Conservation (phyloP, 495 filamentous ascomycete species). For the Margaritispora aquatica region DNA sequence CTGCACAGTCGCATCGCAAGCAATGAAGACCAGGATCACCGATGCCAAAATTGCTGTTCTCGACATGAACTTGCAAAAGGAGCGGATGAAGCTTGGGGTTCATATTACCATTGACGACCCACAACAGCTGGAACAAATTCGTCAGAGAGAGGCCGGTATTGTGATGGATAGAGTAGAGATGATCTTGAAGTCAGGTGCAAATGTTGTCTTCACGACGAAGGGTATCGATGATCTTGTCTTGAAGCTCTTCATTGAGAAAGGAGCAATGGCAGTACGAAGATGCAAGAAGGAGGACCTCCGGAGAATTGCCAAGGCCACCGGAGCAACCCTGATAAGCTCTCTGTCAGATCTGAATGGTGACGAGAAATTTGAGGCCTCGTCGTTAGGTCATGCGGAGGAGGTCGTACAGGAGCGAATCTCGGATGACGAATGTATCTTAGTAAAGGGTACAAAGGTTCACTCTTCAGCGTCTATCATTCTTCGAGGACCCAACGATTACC, state of each 20-base stretch:
- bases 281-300: constrained; percentile 99
- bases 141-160: constrained; percentile 85
- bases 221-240: constrained; percentile 95
- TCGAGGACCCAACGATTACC: constrained; percentile 92
- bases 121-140: constrained; percentile 93
- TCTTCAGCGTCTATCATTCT: constrained; percentile 95
- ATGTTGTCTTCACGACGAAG: constrained; percentile 94
- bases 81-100: constrained; percentile 97
- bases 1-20: constrained; percentile 97
- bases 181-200: constrained; percentile 96
- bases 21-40: constrained; percentile 88
- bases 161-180: constrained; percentile 92
- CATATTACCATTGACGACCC: constrained; percentile 98
- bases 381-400: constrained; percentile 87
- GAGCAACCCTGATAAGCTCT: constrained; percentile 85
- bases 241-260: constrained; percentile 91
- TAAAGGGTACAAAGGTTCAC: constrained; percentile 92
- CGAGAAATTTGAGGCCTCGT: constrained; percentile 88
- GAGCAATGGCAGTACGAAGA: constrained; percentile 90
- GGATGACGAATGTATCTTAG: constrained; percentile 95
- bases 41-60: constrained; percentile 96
- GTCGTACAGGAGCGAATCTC: constrained; percentile 96
- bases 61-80: constrained; percentile 98
- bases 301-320: constrained; percentile 92
- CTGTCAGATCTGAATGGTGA: constrained; percentile 96